These are phyloP conservation scores for Lunularia cruciata DNA, from an alignment of 225 moss, liverwort and hornwort species.

Conservation along the genomic window DNA sequence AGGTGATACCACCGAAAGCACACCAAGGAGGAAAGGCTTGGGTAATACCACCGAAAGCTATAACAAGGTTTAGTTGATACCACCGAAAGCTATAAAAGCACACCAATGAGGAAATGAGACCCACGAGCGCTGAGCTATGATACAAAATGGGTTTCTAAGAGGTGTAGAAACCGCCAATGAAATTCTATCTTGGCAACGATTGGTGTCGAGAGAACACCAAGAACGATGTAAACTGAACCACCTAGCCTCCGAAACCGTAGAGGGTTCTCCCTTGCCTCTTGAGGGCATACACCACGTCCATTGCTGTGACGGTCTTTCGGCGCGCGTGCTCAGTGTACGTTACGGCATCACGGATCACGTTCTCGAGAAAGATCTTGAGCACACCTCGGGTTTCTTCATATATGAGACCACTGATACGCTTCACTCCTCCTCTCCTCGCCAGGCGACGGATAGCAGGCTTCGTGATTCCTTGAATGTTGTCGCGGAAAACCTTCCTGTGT, in stretches of 20 bases:
- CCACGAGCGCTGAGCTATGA: too few relatives aligned
- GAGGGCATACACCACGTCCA: constrained; percentile 46
- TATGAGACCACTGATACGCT: constrained; percentile 46
- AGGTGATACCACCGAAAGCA: too few relatives aligned
- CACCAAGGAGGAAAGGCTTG: too few relatives aligned
- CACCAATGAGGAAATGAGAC: too few relatives aligned
- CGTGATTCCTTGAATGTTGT: constrained; percentile 48
- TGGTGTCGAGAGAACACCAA: too few relatives aligned
- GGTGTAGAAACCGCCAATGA: too few relatives aligned
- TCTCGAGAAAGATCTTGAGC: constrained; percentile 44
- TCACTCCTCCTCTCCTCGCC: constrained; percentile 45
- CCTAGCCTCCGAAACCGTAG: constrained; percentile 43
- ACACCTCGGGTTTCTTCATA: constrained; percentile 48
- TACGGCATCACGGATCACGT: constrained; percentile 46
- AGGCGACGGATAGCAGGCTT: constrained; percentile 44
- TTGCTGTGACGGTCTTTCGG: constrained; percentile 42
- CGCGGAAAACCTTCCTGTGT: constrained; percentile 46
- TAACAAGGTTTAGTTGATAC: too few relatives aligned
- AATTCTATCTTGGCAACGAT: too few relatives aligned
- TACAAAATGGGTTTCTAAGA: too few relatives aligned
- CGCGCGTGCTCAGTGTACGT: constrained; percentile 46
- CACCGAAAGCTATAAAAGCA: too few relatives aligned
- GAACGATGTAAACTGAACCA: too few relatives aligned
- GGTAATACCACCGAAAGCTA: too few relatives aligned
- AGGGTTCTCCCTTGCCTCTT: constrained; percentile 48